These are phyloP conservation scores for Zangia roseola DNA, from an alignment of 768 basidiomycete genomes.

Conservation along the genomic window DNA sequence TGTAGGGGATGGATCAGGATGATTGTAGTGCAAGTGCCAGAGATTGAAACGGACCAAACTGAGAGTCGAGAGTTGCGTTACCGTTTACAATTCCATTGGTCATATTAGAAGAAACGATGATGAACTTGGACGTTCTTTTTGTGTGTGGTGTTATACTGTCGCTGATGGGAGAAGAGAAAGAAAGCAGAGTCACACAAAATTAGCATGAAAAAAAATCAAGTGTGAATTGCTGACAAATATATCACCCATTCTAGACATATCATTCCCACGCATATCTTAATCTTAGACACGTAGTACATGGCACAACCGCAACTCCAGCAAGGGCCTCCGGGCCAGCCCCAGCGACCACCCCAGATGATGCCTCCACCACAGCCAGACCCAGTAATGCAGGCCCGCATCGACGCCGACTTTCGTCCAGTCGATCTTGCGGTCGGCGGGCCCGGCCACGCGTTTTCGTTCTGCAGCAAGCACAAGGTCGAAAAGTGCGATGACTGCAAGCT, in stretches of 20 bases:
- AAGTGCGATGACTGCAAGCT: constrained; percentile 71
- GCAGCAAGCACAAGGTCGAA: constrained; percentile 65
- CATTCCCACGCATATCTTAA: constrained; percentile 10
- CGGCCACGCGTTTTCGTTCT: constrained; percentile 57
- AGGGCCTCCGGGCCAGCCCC: constrained; percentile 45
- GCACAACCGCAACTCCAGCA: constrained; percentile 64
- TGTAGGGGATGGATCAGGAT: constrained; percentile 27
- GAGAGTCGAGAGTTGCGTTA: constrained; percentile 65
- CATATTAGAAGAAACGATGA: constrained; percentile 59
- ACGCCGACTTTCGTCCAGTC: constrained; percentile 64
- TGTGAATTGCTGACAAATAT: constrained; percentile 29
- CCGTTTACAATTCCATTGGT: constrained; percentile 90
- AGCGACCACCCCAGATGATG: constrained; percentile 42
- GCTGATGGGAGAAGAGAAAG: constrained; percentile 30
- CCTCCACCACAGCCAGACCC: constrained; percentile 60
- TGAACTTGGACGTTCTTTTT: constrained; percentile 30
- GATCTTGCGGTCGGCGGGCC: constrained; percentile 52
- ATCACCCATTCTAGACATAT: neutral
- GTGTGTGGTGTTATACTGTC: constrained; percentile 25
- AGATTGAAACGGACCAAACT: constrained; percentile 57
- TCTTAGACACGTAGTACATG: constrained; percentile 36
- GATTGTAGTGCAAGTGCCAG: neutral
- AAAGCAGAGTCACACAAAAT: constrained; percentile 15
- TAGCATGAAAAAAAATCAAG: constrained; percentile 23
- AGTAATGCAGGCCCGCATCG: constrained; percentile 71